A percentile compares a stretch with the other conserved stretches of the same genome.
Conservation (phyloP, 192 early-diverging fungal genomes). For the Podila epicladia region DNA sequence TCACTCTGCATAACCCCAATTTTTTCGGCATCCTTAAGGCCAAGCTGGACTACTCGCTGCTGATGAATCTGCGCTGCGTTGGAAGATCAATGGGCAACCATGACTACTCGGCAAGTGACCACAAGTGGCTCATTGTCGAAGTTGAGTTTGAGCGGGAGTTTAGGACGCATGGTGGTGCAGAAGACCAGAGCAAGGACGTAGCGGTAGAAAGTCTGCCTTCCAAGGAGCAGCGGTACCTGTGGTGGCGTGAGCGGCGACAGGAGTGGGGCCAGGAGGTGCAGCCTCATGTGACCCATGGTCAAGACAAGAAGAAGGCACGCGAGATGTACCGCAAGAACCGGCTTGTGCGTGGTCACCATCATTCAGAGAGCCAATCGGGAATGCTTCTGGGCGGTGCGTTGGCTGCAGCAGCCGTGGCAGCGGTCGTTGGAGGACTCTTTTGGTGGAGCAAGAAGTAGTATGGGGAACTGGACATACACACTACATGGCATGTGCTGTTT, state of each 20-base stretch:
- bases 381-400: not conserved
- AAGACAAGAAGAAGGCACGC: not conserved
- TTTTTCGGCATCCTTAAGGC: slow-evolving; percentile 73
- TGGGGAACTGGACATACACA: not conserved
- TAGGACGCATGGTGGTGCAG: not conserved
- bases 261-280: slow-evolving; percentile 36
- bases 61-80: slow-evolving; percentile 63
- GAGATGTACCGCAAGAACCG: not conserved
- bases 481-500: too few species aligned
- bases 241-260: slow-evolving; percentile 39
- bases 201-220: slow-evolving; percentile 13
- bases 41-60: slow-evolving; percentile 80
- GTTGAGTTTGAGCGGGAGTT: slow-evolving; percentile 52
- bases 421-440: slow-evolving; percentile 16
- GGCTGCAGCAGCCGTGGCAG: slow-evolving; percentile 1
- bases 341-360: not conserved
- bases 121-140: slow-evolving; percentile 74
- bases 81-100: slow-evolving; percentile 67
- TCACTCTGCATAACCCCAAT: slow-evolving; percentile 71
- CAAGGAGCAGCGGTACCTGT: slow-evolving; percentile 43
- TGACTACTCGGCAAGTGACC: slow-evolving; percentile 73
- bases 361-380: not conserved
- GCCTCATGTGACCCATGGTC: not conserved
- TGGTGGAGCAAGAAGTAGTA: slow-evolving; percentile 8
- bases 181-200: not conserved